Evolutionary conservation across 106 monocot genomes (phyloP), one percentile per base, ranked within the genome.

Genomic region (Chionographis japonica): DNA sequence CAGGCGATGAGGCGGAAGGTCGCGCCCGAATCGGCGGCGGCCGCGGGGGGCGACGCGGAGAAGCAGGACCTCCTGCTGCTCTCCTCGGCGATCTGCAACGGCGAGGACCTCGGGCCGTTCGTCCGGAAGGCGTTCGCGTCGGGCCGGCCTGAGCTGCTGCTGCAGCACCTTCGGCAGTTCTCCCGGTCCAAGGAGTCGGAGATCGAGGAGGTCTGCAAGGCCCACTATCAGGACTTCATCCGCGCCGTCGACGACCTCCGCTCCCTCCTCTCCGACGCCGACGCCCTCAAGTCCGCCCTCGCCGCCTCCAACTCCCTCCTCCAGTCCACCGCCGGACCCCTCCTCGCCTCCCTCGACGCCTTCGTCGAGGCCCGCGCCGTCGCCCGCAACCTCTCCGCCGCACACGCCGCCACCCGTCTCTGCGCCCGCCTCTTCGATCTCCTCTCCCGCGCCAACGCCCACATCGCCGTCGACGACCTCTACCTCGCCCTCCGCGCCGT

Each of bases 141-240:
- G 10, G 85, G 85, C 57, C 81, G 82, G 8, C 97, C 97, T 20
- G 97, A 98, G 20, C 38, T 75, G 6, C 73, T 98, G 27, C 97
- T 98, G 50, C 80, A 82, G 46, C 75, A 86, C 52, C 89, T 92
- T 58, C 86, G 86, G 51, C 76, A 69, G 18, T 86, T 85, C 77
- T 52, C 87, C 41, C 80, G 92, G n/a, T 80, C 86, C 68, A 86
- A 90, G 68, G 97, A 98, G 49, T 77, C 84, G 5, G 97, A 98
- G 72, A 98, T 92, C 87, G 89, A 98, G 78, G 89, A 87, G 37
- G 79, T 98, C 61, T 98, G 97, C 85, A 77, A 74, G 56, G 72
- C 83, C 39, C 92, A 98, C 87, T 98, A 87, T 79, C 87, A 92
- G 66, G 97, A 98, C 72, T 98, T 98, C 83, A 98, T 98, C 83